phyloP scores from a whole-genome alignment of 2,329 filamentous ascomycete genomes.

The Leptographium flavum region DNA sequence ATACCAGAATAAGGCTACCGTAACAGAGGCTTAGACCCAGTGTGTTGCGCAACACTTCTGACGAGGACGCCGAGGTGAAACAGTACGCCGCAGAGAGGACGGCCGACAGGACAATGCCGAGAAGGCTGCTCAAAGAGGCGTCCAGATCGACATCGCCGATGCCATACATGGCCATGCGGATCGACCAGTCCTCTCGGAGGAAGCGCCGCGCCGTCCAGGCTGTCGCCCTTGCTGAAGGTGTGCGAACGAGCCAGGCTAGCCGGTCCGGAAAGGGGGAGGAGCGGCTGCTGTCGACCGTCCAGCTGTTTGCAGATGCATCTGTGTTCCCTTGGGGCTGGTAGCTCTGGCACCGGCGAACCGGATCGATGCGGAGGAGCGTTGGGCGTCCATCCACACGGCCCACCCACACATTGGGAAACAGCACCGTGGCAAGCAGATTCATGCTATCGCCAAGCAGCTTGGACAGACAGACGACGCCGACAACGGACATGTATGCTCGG shows the following conservation, averaged over 20 bases:
- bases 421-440: conserved; percentile 46
- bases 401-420: conserved; percentile 61
- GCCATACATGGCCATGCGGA: conserved; percentile 37
- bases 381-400: background rate
- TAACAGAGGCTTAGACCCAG: conserved; percentile 84
- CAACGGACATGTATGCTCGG: conserved; percentile 66
- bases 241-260: conserved; percentile 18
- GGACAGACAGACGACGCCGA: conserved; percentile 64
- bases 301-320: conserved; percentile 3
- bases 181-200: conserved; percentile 35
- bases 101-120: conserved; percentile 41
- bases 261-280: conserved; percentile 25
- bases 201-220: conserved; percentile 39
- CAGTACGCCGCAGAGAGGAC: conserved; percentile 49
- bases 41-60: conserved; percentile 57
- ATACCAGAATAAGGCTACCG: conserved; percentile 66
- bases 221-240: conserved; percentile 12
- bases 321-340: background rate
- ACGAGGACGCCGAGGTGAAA: conserved; percentile 33
- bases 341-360: conserved; percentile 23
- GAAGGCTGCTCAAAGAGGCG: conserved; percentile 40
- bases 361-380: conserved; percentile 28
- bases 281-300: conserved; percentile 16
- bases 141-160: conserved; percentile 28
- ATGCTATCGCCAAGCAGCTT: conserved; percentile 61